Percentiles rank a stretch among this genome's conserved stretches.
Evolutionary conservation across 192 early-diverging fungal species (phyloP).

Genomic region (Podila horticola): DNA sequence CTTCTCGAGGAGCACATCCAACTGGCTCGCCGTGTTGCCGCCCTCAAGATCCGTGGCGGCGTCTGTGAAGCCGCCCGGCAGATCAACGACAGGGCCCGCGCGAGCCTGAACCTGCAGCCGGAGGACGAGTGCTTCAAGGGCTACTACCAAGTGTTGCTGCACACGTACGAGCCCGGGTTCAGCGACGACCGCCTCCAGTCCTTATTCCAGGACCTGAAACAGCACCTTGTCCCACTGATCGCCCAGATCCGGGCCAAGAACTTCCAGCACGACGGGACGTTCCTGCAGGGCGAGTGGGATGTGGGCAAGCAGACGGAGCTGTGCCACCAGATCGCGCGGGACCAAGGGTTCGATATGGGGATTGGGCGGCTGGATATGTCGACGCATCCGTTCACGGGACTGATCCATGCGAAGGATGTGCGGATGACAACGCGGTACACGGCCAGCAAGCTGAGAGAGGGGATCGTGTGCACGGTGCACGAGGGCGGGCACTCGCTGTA

Average conservation of each 20-base stretch:
- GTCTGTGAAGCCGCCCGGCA: conserved; percentile 1
- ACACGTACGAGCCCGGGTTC: conserved; percentile 32
- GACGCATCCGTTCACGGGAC: conserved; percentile 18
- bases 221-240: conserved; percentile 25
- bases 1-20: conserved; percentile 20
- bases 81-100: conserved; percentile 4
- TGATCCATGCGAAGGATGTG: conserved; percentile 12
- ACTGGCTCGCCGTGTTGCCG: conserved; percentile 3
- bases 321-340: conserved; percentile 14
- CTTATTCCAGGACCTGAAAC: conserved; percentile 23
- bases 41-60: background rate
- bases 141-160: conserved; percentile 19
- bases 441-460: conserved; percentile 2
- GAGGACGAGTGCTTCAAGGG: background rate
- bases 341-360: conserved; percentile 19
- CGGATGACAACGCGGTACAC: conserved; percentile 33
- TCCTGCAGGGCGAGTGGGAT: conserved; percentile 12
- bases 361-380: conserved; percentile 28
- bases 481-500: conserved; percentile 26
- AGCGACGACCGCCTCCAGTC: conserved; percentile 10
- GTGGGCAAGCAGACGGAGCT: conserved; percentile 30
- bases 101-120: background rate
- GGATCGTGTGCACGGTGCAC: conserved; percentile 18
- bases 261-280: background rate
- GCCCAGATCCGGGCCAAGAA: conserved; percentile 20